Evolutionary conservation across 768 basidiomycete species (phyloP).

Genomic region (Lactarius indigo): DNA sequence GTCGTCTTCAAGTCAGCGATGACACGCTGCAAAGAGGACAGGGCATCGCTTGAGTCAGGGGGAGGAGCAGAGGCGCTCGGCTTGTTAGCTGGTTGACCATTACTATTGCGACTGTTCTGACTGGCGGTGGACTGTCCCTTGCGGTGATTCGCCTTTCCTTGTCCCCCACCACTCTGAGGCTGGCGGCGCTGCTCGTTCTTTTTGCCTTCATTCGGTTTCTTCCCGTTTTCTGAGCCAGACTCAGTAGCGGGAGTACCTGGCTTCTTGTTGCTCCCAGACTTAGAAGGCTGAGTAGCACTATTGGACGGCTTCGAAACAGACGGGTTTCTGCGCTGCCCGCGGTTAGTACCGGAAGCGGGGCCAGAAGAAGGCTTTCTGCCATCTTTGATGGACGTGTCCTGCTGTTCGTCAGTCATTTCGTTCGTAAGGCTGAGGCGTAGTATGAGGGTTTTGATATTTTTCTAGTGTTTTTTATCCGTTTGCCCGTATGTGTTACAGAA

Average conservation of each 20-base stretch:
- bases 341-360: constrained; percentile 40
- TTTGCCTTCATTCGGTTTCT: constrained; percentile 52
- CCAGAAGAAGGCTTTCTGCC: constrained; percentile 59
- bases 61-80: constrained; percentile 44
- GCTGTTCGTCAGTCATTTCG: constrained; percentile 79
- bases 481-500: constrained; percentile 22
- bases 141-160: constrained; percentile 31
- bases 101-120: constrained; percentile 54
- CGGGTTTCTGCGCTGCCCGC: constrained; percentile 55
- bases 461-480: constrained; percentile 37
- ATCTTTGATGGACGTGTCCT: constrained; percentile 57
- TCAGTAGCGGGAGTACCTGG: constrained; percentile 44
- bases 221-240: constrained; percentile 70
- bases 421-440: constrained; percentile 55
- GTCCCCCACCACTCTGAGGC: constrained; percentile 31
- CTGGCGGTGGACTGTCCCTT: constrained; percentile 45
- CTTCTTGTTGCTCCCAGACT: constrained; percentile 61
- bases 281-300: constrained; percentile 39
- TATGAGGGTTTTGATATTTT: constrained; percentile 38
- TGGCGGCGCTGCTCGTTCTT: constrained; percentile 51
- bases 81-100: constrained; percentile 27
- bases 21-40: constrained; percentile 87
- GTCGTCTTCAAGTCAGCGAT: constrained; percentile 92
- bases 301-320: constrained; percentile 45
- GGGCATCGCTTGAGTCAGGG: constrained; percentile 70